Evolutionary conservation across 129 eudicot genomes (phyloP), one percentile per base, ranked within the genome.

Genomic region (Pulicaria dysenterica): DNA sequence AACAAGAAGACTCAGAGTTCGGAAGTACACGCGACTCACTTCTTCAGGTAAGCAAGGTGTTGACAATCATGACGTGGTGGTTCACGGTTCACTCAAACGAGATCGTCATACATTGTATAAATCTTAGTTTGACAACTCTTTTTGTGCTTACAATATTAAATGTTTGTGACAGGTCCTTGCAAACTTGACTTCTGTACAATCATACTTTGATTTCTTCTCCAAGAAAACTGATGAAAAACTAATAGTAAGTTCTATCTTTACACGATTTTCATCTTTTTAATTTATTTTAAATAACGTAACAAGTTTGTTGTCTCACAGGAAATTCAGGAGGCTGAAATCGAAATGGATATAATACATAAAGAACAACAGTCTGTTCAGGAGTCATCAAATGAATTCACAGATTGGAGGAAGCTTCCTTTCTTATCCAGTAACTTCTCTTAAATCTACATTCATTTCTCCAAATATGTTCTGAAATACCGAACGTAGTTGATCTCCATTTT

Each of bases 241-340:
- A 59, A 63, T 74, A 95, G 96, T 87, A 69, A 70, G 96, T 42
- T 59, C 43, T 73, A 49, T 69, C 9, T 45, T 17, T 31, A 66
- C 5, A 6, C 53, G 14, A 51, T 40, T 72, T 61, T 24, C 31
- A 24, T 24, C 15, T 13, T n/a, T 45, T 58, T 47, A 38, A 11
- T 58, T 48, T 7, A 7, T 14, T 54, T 24, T 31, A 31, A 40
- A 39, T 74, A 58, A 77, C 43, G 31, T 81, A 49, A 54, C 58
- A 36, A 11, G 5, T 77, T 54, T 58, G 37, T 51, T 65, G 71
- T 61, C 42, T 80, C 48, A 17, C 75, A 93, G 98, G 98, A 90
- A 82, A 69, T 90, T 36, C 88, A 90, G 83, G 98, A 93, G 89
- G 96, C 96, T 70, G 95, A 90, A 79, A 76, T 90, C 43, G 98